Evolutionary conservation across 352 stramenopile genomes (phyloP), one percentile per base, ranked within the genome.

Genomic region (Globisporangium sylvaticum): DNA sequence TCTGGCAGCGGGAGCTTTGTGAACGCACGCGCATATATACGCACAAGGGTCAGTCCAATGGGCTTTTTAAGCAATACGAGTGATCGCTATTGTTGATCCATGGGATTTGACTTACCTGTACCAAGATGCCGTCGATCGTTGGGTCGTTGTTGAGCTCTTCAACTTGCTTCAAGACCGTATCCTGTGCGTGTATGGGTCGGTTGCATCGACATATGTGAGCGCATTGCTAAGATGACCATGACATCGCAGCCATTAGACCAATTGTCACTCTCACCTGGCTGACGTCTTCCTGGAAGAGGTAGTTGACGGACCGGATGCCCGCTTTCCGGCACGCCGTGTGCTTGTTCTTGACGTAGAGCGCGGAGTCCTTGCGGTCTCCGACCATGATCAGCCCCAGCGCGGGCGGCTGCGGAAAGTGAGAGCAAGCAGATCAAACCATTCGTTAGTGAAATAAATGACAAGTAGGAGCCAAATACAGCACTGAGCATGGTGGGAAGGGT

Each of bases 311-410:
- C 1, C 76, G 71, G 67, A 99, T 98, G 46, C 97, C 97, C 3
- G 94, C 84, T 75, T 98, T 92, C 42, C 83, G 83, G 61, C 96
- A 99, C 22, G 97, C 97, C 59, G 95, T 94, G 71, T 98, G 95
- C 81, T 99, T 99, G 80, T 98, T 99, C 53, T 96, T 89, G 39
- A 99, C 98, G 75, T 99, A 99, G 27, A 98, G 93, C 22, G 87
- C 86, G 58, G 96, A 99, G 75, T 99, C 98, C 62, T 91, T 94
- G 56, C 97, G 88, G 65, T 96, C 81, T 56, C 98, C 98, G 5
- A 99, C 97, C 78, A 99, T 96, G 65, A 99, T 98, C 8, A 99
- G 92, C 14, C 97, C 98, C 2, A 99, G 84, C 4, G 97, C 97
- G 42, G 98, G 98, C 7, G 82, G 29, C 37, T 22, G 0, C 9